These are phyloP conservation scores for Penicillium robsamsonii DNA, from an alignment of 495 filamentous ascomycete species.

Conservation along the genomic window DNA sequence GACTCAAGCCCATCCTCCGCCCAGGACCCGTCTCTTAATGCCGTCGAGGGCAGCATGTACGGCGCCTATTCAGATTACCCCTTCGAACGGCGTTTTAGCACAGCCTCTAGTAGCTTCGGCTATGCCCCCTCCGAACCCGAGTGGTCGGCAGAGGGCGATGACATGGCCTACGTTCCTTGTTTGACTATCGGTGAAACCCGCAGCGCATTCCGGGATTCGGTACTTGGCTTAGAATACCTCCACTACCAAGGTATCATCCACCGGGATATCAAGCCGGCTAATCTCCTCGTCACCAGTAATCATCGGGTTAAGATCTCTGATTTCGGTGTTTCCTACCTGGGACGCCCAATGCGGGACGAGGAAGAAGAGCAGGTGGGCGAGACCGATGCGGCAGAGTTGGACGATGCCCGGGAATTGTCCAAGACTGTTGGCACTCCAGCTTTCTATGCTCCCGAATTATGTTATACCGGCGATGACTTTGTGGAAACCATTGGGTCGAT, in stretches of 20 bases:
- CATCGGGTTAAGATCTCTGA: constrained; percentile 97
- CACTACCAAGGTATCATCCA: constrained; percentile 97
- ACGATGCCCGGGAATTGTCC: constrained; percentile 89
- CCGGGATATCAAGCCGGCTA: constrained; percentile 98
- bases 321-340: constrained; percentile 97
- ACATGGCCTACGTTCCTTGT: constrained; percentile 86
- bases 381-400: constrained; percentile 76
- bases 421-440: constrained; percentile 98
- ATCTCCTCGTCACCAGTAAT: constrained; percentile 82
- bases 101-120: constrained; percentile 47
- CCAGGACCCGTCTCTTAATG: constrained; percentile 48
- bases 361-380: constrained; percentile 76
- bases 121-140: constrained; percentile 58
- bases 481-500: constrained; percentile 43
- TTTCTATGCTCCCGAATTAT: constrained; percentile 98
- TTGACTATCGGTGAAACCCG: constrained; percentile 85
- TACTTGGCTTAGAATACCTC: constrained; percentile 90
- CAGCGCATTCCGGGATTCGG: constrained; percentile 85
- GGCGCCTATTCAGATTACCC: constrained; percentile 62
- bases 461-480: constrained; percentile 63
- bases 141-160: constrained; percentile 60
- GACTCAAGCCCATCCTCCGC: constrained; percentile 43
- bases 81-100: constrained; percentile 48
- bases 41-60: constrained; percentile 74
- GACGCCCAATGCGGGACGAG: constrained; percentile 75